Conservation (phyloP, 352 stramenopile species). For the Pilasporangium apinafurcum region DNA sequence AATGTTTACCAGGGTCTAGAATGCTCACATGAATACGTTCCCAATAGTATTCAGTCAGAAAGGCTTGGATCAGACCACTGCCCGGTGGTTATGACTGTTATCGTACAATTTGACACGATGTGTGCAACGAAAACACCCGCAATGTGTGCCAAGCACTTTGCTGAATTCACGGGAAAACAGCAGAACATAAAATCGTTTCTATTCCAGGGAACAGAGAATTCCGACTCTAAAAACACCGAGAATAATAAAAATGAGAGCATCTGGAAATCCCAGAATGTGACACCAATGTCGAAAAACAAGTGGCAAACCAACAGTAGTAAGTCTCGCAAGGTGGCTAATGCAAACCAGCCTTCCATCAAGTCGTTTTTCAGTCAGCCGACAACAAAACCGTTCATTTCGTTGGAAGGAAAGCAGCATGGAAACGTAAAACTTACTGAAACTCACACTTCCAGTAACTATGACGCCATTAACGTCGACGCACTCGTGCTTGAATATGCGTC, state of each 20-base stretch:
- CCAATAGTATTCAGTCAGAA: slow-evolving; percentile 36
- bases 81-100: slow-evolving; percentile 44
- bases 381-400: neutral
- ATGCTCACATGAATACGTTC: neutral
- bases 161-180: slow-evolving; percentile 74
- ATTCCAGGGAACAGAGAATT: neutral
- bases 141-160: slow-evolving; percentile 63
- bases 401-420: neutral
- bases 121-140: slow-evolving; percentile 19
- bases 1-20: neutral
- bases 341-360: slow-evolving; percentile 38
- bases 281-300: neutral
- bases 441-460: neutral
- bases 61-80: slow-evolving; percentile 76
- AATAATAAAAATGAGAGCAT: neutral
- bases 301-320: neutral
- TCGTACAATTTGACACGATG: slow-evolving; percentile 21
- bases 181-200: slow-evolving; percentile 55
- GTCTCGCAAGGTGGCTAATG: slow-evolving; percentile 7
- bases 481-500: slow-evolving; percentile 10
- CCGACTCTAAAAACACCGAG: neutral
- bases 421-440: too few relatives aligned
- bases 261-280: neutral
- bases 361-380: slow-evolving; percentile 31
- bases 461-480: neutral